phyloP scores from a whole-genome alignment of 192 early-diverging fungal genomes.

The Backusella mclennaniae region DNA sequence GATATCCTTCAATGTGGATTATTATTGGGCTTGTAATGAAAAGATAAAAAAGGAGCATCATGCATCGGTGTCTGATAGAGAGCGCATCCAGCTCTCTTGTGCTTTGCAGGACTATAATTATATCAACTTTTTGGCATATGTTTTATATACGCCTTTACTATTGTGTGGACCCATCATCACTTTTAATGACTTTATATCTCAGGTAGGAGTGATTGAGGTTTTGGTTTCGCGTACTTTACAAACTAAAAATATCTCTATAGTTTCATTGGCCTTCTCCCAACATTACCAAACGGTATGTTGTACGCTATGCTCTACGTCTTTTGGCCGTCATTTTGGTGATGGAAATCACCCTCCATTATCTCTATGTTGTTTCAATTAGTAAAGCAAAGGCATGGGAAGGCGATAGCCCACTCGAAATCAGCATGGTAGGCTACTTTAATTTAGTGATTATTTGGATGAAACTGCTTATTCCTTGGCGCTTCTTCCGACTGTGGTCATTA shows the following conservation, averaged over 20 bases:
- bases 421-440: slow-evolving; percentile 86
- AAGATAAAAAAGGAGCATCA: slow-evolving; percentile 35
- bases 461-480: slow-evolving; percentile 95
- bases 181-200: slow-evolving; percentile 87
- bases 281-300: slow-evolving; percentile 29
- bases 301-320: slow-evolving; percentile 71
- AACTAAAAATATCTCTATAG: slow-evolving; percentile 15
- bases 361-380: slow-evolving; percentile 91
- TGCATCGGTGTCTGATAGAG: slow-evolving; percentile 46
- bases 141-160: slow-evolving; percentile 88
- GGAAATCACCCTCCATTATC: slow-evolving; percentile 85
- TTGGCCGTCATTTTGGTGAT: slow-evolving; percentile 64
- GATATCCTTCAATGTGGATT: slow-evolving; percentile 92
- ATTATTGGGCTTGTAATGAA: slow-evolving; percentile 67
- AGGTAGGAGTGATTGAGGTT: slow-evolving; percentile 42
- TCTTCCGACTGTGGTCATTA: slow-evolving; percentile 95
- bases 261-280: slow-evolving; percentile 54
- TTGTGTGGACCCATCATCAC: slow-evolving; percentile 94
- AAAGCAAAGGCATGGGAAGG: slow-evolving; percentile 83
- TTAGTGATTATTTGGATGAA: slow-evolving; percentile 93
- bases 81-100: slow-evolving; percentile 55
- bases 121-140: slow-evolving; percentile 73
- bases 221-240: background rate
- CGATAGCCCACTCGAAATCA: slow-evolving; percentile 77
- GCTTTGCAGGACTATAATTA: slow-evolving; percentile 70